Conservation (phyloP, 148 eudicot genomes). For the Bassia scoparia region DNA sequence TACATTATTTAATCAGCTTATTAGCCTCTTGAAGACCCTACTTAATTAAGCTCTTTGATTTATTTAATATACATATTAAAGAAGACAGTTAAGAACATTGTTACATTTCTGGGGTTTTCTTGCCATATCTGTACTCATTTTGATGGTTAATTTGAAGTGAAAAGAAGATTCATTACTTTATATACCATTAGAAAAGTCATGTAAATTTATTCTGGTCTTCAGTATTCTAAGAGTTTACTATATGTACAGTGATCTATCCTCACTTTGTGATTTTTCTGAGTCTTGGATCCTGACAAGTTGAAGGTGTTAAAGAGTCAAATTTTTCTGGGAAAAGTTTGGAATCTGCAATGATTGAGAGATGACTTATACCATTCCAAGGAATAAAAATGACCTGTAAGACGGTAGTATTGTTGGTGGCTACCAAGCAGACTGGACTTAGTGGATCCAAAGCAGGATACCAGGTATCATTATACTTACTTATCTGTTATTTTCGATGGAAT, state of each 20-base stretch:
- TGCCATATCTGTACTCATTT: not conserved
- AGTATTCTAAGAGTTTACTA: too few relatives aligned
- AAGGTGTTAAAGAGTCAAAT: not conserved
- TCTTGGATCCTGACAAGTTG: too few relatives aligned
- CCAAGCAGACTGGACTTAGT: constrained; percentile 92
- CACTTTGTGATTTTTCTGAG: too few relatives aligned
- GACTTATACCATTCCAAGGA: constrained; percentile 81
- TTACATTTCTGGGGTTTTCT: constrained; percentile 25
- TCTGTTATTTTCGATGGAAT: not conserved
- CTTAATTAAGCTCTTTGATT: too few relatives aligned
- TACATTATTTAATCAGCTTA: too few relatives aligned
- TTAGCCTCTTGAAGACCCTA: too few relatives aligned
- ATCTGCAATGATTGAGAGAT: constrained; percentile 71
- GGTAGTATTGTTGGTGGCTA: constrained; percentile 60
- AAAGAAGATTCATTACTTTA: not conserved
- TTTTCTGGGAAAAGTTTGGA: constrained; percentile 10
- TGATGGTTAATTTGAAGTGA: not conserved
- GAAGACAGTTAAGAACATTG: too few relatives aligned
- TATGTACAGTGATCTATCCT: too few relatives aligned
- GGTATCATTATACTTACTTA: constrained; percentile 33
- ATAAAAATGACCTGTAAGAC: constrained; percentile 78
- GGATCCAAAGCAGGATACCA: constrained; percentile 83
- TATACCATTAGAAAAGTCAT: constrained; percentile 29
- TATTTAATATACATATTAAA: too few relatives aligned
- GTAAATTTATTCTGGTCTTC: constrained; percentile 29